A percentile compares a stretch with the other conserved stretches of the same genome.
phyloP scores from a whole-genome alignment of 2,329 filamentous ascomycete species.

The Ilyonectria robusta region DNA sequence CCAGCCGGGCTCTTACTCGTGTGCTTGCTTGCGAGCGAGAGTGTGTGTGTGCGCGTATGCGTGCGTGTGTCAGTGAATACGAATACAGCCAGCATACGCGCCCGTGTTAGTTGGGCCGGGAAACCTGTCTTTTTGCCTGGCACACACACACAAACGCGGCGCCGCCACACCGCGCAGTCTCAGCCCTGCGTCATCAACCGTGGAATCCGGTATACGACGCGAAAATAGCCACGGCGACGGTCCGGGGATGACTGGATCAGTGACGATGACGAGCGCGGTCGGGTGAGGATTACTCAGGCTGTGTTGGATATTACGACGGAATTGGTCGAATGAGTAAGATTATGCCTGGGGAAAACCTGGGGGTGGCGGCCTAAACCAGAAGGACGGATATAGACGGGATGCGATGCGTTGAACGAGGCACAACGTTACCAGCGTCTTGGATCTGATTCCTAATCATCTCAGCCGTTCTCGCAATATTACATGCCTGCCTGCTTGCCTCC shows the following conservation, averaged over 20 bases:
- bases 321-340: not conserved
- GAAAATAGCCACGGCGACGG: slow-evolving; percentile 11
- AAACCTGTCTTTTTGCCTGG: not conserved
- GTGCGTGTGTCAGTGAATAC: slow-evolving; percentile 3
- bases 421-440: not conserved
- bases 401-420: not conserved
- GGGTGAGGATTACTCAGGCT: slow-evolving; percentile 26
- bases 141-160: slow-evolving; percentile 14
- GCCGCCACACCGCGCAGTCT: slow-evolving; percentile 13
- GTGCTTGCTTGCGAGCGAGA: not conserved
- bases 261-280: slow-evolving; percentile 17
- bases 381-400: not conserved
- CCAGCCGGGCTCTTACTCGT: not conserved
- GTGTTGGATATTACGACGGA: not conserved
- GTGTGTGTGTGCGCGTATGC: not conserved
- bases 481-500: no score
- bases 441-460: not conserved
- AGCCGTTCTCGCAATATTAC: not conserved
- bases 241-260: slow-evolving; percentile 4
- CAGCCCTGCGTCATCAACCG: slow-evolving; percentile 19
- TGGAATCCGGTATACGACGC: slow-evolving; percentile 20
- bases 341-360: not conserved
- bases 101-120: slow-evolving; percentile 12
- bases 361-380: not conserved
- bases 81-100: slow-evolving; percentile 5